Percentiles rank a stretch among this genome's conserved stretches.
phyloP scores from a whole-genome alignment of 2,329 filamentous ascomycete species.

The Colletotrichum cuscutae region DNA sequence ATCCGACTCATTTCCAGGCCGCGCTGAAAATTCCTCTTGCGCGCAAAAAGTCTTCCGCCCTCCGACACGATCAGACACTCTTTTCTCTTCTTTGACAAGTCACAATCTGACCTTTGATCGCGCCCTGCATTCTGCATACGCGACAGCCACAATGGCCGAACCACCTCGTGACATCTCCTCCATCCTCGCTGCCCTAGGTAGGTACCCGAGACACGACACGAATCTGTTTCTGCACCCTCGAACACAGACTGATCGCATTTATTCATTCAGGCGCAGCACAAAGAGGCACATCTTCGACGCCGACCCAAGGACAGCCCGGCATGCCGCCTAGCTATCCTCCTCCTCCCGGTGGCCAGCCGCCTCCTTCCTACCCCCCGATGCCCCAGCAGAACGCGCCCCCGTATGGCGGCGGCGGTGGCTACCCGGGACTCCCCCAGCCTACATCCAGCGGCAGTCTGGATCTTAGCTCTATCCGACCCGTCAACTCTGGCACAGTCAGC shows the following conservation, averaged over 20 bases:
- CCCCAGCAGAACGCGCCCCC: conserved; percentile 48
- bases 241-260: conserved; percentile 29
- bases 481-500: conserved; percentile 83
- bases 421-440: conserved; percentile 69
- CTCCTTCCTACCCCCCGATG: conserved; percentile 47
- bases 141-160: conserved; percentile 47
- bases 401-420: conserved; percentile 50
- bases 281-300: conserved; percentile 53
- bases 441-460: conserved; percentile 81
- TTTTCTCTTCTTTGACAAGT: not conserved
- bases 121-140: not conserved
- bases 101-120: not conserved
- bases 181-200: conserved; percentile 61
- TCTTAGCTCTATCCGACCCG: conserved; percentile 81
- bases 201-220: conserved; percentile 38
- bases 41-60: conserved; percentile 10
- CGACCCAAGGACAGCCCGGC: conserved; percentile 54
- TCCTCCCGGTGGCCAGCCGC: conserved; percentile 48
- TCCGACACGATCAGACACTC: not conserved
- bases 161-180: conserved; percentile 55
- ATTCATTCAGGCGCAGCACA: conserved; percentile 51
- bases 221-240: conserved; percentile 10
- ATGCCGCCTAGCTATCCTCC: conserved; percentile 50
- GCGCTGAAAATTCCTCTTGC: conserved; percentile 30
- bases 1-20: not conserved